Evolutionary conservation across 2,329 filamentous ascomycete genomes (phyloP).

Genomic region (Ophiostoma sp.): DNA sequence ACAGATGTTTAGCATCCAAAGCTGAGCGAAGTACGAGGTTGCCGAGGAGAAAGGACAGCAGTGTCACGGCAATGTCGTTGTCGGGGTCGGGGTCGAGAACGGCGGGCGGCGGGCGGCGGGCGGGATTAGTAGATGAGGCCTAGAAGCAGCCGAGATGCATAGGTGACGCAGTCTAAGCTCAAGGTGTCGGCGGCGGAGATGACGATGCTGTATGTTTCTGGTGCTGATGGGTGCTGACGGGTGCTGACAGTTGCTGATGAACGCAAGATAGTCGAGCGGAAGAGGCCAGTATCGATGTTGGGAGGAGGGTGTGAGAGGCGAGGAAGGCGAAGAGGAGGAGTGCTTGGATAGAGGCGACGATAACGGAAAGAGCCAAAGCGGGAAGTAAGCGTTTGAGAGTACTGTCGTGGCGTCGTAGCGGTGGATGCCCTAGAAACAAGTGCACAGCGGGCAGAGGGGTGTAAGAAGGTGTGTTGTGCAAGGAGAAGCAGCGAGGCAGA

Average conservation of each 20-base stretch:
- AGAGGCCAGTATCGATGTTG: not conserved
- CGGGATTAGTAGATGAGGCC: not conserved
- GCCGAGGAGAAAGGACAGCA: not conserved
- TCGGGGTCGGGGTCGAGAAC: not conserved
- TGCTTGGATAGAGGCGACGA: not conserved
- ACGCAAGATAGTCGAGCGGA: not conserved
- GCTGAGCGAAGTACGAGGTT: not conserved
- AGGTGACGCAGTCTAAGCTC: not conserved
- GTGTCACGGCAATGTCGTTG: not conserved
- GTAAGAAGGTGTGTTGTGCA: not conserved
- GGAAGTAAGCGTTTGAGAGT: conserved; percentile 7
- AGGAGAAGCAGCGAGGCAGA: not conserved
- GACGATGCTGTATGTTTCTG: not conserved
- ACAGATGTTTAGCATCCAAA: not conserved
- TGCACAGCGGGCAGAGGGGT: not conserved
- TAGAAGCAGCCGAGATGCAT: not conserved
- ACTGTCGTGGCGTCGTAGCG: conserved; percentile 1
- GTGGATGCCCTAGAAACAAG: conserved; percentile 5
- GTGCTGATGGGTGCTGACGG: not conserved
- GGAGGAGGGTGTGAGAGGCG: not conserved
- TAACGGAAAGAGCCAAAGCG: not conserved
- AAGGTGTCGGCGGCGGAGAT: not conserved
- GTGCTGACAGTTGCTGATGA: not conserved
- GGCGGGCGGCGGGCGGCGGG: not conserved
- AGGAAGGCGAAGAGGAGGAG: not conserved